Evolutionary conservation across 2,329 filamentous ascomycete species (phyloP).

Genomic region (Apiospora malaysiana): DNA sequence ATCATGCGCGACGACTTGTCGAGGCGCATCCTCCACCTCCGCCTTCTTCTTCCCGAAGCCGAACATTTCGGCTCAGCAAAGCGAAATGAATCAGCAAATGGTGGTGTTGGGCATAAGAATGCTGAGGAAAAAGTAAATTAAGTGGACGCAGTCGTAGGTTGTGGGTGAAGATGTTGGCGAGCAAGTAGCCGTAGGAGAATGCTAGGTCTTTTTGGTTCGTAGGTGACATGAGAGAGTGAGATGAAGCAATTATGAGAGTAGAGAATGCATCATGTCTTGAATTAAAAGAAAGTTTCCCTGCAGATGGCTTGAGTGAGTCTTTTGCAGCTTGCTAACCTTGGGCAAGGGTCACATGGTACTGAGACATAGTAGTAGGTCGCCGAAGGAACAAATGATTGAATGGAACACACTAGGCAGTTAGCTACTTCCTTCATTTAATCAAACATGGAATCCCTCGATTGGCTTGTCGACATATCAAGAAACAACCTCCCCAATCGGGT

Average conservation of each 20-base stretch:
- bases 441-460: background rate
- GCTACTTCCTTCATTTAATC: background rate
- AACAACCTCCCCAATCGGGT: slow-evolving; percentile 1
- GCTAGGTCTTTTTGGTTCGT: background rate
- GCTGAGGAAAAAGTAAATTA: background rate
- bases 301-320: background rate
- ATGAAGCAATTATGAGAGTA: background rate
- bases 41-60: background rate
- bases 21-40: background rate
- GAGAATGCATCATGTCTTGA: background rate
- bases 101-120: background rate
- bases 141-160: background rate
- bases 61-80: background rate
- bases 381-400: background rate
- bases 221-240: background rate
- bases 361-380: background rate
- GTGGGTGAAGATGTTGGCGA: background rate
- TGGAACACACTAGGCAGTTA: too few species aligned
- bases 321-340: background rate
- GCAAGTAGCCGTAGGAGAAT: background rate
- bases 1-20: background rate
- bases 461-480: background rate
- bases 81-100: background rate
- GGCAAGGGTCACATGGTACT: slow-evolving; percentile 1
- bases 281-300: background rate